These are phyloP conservation scores for Hevea brasiliensis DNA, from an alignment of 345 rosid genomes.

Conservation along the genomic window DNA sequence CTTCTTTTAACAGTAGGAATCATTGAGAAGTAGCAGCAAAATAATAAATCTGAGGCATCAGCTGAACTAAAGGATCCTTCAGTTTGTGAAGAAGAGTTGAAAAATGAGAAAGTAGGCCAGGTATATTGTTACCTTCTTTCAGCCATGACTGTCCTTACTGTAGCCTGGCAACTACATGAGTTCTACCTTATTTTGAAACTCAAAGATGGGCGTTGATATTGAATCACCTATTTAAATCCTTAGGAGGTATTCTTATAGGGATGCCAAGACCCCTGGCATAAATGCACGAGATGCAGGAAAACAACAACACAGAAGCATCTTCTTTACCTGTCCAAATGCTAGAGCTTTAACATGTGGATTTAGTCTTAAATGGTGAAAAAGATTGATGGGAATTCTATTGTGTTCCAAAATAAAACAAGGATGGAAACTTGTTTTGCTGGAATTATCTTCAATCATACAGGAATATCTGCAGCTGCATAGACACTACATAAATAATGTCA, in stretches of 20 bases:
- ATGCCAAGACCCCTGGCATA: conserved; percentile 28
- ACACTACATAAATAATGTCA: too few species aligned
- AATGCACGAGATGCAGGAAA: conserved; percentile 10
- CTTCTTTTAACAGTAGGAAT: conserved; percentile 43
- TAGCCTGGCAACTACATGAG: conserved; percentile 78
- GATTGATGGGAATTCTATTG: not conserved
- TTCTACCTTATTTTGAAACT: conserved; percentile 56
- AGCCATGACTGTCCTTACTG: conserved; percentile 56
- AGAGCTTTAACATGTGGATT: conserved; percentile 46
- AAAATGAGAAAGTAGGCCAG: too few species aligned
- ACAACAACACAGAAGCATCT: conserved; percentile 19
- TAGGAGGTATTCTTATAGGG: conserved; percentile 46
- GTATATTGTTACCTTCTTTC: conserved; percentile 70
- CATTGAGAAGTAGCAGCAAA: too few species aligned
- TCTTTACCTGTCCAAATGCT: conserved; percentile 37
- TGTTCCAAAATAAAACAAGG: not conserved
- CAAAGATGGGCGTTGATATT: conserved; percentile 56
- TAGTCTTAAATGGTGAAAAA: conserved; percentile 23
- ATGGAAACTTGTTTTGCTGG: too few species aligned
- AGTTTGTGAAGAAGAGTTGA: conserved; percentile 42
- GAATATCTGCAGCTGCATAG: too few species aligned
- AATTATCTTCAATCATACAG: too few species aligned
- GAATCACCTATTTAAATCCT: conserved; percentile 60
- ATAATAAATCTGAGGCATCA: conserved; percentile 10
- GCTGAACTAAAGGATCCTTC: not conserved